Evolutionary conservation across 805 yeast species (phyloP).

Genomic region (Scheffersomyces coipomensis): DNA sequence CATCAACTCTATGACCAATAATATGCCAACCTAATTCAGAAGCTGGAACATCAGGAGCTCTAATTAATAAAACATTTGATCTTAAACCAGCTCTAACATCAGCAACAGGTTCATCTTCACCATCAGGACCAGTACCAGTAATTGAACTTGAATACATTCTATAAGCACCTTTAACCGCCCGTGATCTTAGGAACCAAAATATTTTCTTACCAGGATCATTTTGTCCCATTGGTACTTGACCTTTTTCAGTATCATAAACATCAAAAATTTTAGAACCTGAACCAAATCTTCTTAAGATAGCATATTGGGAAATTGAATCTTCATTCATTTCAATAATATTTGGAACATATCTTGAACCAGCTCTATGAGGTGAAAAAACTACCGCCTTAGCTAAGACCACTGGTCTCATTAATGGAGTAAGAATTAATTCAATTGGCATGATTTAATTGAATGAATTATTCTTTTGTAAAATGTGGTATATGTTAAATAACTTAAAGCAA

Average conservation of each 20-base stretch:
- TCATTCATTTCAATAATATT: conserved; percentile 44
- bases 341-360: conserved; percentile 56
- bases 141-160: conserved; percentile 49
- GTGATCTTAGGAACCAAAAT: conserved; percentile 58
- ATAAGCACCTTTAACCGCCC: conserved; percentile 67
- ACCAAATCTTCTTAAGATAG: conserved; percentile 56
- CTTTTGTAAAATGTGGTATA: not conserved
- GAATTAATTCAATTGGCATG: conserved; percentile 61
- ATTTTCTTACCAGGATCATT: conserved; percentile 42
- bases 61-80: conserved; percentile 55
- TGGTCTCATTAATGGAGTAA: conserved; percentile 62
- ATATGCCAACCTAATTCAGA: conserved; percentile 66
- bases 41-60: conserved; percentile 48
- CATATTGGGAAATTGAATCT: conserved; percentile 39
- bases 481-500: not conserved
- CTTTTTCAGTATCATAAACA: conserved; percentile 48
- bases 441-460: not conserved
- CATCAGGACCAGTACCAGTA: conserved; percentile 42
- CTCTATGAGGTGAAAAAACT: conserved; percentile 54
- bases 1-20: conserved; percentile 59
- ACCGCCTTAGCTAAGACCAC: conserved; percentile 54
- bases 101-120: conserved; percentile 58
- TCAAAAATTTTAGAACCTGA: conserved; percentile 58
- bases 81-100: conserved; percentile 59
- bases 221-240: conserved; percentile 37